Evolutionary conservation across 805 yeast genomes (phyloP), one percentile per base, ranked within the genome.

Genomic region (Cyberlindnera sargentensis): DNA sequence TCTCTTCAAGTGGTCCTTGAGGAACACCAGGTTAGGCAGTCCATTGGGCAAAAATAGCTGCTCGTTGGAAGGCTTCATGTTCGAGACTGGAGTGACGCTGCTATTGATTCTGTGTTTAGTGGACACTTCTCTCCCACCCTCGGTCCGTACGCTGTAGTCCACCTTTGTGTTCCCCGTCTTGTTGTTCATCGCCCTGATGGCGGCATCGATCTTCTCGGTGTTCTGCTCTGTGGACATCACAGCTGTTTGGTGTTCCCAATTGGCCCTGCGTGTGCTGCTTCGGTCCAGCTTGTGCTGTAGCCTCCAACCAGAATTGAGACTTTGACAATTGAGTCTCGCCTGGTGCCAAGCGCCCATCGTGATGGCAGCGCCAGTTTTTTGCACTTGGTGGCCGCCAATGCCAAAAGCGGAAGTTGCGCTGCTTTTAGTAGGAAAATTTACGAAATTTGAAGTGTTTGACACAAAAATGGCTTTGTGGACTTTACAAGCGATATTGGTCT

Each of bases 1-100:
- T 34, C 73, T 68, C 50, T 72, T 67, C 52, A 90, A 84, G 65
- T 88, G 96, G 26, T 79, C 74, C 50, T 75, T 79, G 44, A 93
- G 63, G 54, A 85, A 84, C 35, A 66, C 77, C 52, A 80, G 74
- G 57, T 88, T 77, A 8, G 97, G 97, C 46, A 78, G 65, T 2
- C 87, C 89, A 42, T 72, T 71, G 4, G 66, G 62, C 1, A 35
- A 41, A 54, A 88, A 91, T 15, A 91, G 68, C 58, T 85, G 79
- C 4, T 66, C 73, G 58, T 90, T 87, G 0, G 73, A 61, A 0
- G 96, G 96, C 15, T 68, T 68, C 37, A 64, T 63, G 7, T 77
- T 63, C 1, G 84, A 84, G 0, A 95, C 89, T 2, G 89, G 80
- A 0, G 73, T 67, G 4, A 89, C 90, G 3, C 66, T 44, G 20